Evolutionary conservation across 2,329 filamentous ascomycete genomes (phyloP), one percentile per base, ranked within the genome.

Genomic region (Drechslerella dactyloides): DNA sequence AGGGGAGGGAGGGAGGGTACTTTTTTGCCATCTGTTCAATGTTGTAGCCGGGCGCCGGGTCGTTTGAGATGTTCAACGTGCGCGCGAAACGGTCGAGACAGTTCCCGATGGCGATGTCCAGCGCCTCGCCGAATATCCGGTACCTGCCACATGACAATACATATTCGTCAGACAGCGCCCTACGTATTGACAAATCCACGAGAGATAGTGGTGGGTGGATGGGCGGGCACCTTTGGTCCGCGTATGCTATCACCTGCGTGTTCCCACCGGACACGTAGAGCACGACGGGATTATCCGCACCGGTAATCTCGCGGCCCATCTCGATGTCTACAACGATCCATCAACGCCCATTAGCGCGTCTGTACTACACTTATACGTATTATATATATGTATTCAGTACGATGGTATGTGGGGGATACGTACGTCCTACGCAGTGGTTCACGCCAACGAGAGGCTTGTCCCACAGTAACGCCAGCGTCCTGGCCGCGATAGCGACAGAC

Each of bases 101-200:
- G 81, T 99, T 99, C 2, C 94, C 94, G 10, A 99, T 93, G 13
- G 94, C 94, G 75, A 97, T 97, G 79, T 99, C 94, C 57, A 99
- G 87, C 1, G 94, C 93, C 82, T 99, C 94, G 73, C 94, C 94
- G 79, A 99, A 99, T 79, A 99, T 99, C 66, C 94, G 89, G 82
- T 99, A 99, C 53, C 75, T 76, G 7, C 23, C 19, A 13, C 21
- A 30, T 33, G n/a, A n/a, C n/a, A n/a, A 23, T 15, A 37, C 44
- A 27, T 11, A 24, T 10, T 10, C 6, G 33, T 57, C 27, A 40
- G 40, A 33, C 7, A 15, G 15, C 17, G 15, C 19, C 21, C 30
- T 27, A 4, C 7, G 27, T 11, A 51, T 19, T 8, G 23, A 30
- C n/a, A 35, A n/a, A n/a, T n/a, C 5, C 13, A 11, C 2, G 35